Percentiles rank a stretch among this genome's conserved stretches.
Conservation (phyloP, 1,139 yeast genomes). For the Fermentozyma sake region DNA sequence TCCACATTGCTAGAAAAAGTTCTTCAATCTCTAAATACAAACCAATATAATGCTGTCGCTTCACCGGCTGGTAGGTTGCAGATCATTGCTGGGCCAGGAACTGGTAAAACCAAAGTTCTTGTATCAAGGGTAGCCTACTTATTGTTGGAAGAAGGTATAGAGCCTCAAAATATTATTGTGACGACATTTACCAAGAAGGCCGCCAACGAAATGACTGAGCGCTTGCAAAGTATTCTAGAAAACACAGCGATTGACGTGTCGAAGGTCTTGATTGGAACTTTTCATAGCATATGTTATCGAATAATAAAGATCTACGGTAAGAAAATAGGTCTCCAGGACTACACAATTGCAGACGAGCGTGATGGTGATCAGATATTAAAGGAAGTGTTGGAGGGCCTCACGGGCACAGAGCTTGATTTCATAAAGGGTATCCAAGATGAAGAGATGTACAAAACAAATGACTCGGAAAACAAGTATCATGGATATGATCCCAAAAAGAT, state of each 20-base stretch:
- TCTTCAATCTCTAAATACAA: conserved; percentile 41
- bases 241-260: conserved; percentile 32
- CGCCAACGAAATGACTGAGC: conserved; percentile 72
- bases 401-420: conserved; percentile 25
- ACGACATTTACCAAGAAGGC: conserved; percentile 93
- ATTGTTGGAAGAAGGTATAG: conserved; percentile 43
- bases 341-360: conserved; percentile 62
- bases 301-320: conserved; percentile 56
- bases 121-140: conserved; percentile 75
- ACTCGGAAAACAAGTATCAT: conserved; percentile 15
- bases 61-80: conserved; percentile 54
- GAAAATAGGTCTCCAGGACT: conserved; percentile 40
- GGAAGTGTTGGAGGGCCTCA: conserved; percentile 33
- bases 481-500: conserved; percentile 36
- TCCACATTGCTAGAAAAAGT: too few relatives aligned
- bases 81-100: conserved; percentile 91
- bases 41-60: conserved; percentile 60
- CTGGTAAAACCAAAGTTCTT: conserved; percentile 79
- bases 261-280: conserved; percentile 70
- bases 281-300: conserved; percentile 73
- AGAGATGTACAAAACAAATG: conserved; percentile 11
- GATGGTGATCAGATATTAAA: conserved; percentile 53
- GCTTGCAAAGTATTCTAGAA: conserved; percentile 44
- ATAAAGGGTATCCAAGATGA: conserved; percentile 15
- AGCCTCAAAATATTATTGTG: conserved; percentile 64